These are phyloP conservation scores for Aspergillus affinis DNA, from an alignment of 495 filamentous ascomycete species.

Conservation along the genomic window DNA sequence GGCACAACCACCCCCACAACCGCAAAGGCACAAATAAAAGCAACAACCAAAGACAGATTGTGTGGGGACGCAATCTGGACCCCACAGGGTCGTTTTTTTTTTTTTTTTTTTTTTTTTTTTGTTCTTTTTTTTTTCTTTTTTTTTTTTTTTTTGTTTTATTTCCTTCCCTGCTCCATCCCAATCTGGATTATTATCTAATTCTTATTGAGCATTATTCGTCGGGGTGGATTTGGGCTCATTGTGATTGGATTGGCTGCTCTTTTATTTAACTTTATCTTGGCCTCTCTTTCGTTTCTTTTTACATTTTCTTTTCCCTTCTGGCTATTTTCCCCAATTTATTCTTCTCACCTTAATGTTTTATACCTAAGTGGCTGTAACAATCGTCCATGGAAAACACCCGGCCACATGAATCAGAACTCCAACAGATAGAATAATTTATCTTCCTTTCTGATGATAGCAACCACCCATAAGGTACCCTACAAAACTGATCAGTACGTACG, in stretches of 20 bases:
- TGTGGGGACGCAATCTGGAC: conserved; percentile 16
- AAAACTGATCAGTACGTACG: too few species aligned
- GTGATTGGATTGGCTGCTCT: not conserved
- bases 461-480: too few species aligned
- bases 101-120: too few species aligned
- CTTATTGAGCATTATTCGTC: not conserved
- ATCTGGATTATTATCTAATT: conserved; percentile 5
- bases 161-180: not conserved
- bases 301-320: not conserved
- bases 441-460: not conserved
- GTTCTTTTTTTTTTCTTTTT: too few species aligned
- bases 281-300: not conserved
- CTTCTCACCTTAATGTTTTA: not conserved
- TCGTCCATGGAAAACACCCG: conserved; percentile 1
- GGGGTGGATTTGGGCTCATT: not conserved
- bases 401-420: not conserved
- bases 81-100: conserved; percentile 13
- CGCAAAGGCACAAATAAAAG: too few species aligned
- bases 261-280: conserved; percentile 2
- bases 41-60: conserved; percentile 16
- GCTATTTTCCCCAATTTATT: not conserved
- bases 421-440: not conserved
- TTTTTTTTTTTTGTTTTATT: too few species aligned
- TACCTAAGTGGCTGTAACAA: not conserved
- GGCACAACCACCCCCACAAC: too few species aligned